These are phyloP conservation scores for Zarea fungicola DNA, from an alignment of 2,329 filamentous ascomycete species.

Conservation along the genomic window DNA sequence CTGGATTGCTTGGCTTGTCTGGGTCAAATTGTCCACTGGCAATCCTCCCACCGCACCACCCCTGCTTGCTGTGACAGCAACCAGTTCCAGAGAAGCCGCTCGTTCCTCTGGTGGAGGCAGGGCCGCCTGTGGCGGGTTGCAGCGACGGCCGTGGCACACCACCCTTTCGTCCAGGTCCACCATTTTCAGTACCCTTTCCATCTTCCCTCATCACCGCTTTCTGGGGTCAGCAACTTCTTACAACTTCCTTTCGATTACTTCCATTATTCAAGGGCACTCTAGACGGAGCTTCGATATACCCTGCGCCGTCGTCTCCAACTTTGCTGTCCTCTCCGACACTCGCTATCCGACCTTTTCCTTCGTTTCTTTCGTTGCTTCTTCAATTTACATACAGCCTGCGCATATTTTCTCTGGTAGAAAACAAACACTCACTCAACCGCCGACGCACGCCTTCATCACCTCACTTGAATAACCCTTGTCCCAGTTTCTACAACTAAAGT, in stretches of 20 bases:
- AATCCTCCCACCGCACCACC: too few species aligned
- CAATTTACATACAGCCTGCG: neutral
- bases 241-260: conserved; percentile 1
- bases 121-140: too few species aligned
- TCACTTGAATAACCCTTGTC: neutral
- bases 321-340: conserved; percentile 4
- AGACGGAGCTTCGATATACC: too few species aligned
- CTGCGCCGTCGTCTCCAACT: neutral
- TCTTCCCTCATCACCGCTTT: neutral
- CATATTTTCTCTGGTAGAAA: conserved; percentile 14
- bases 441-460: neutral
- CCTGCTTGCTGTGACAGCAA: too few species aligned
- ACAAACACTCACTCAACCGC: neutral
- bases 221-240: too few species aligned
- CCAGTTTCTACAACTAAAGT: neutral
- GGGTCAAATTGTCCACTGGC: too few species aligned
- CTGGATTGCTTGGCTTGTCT: too few species aligned
- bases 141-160: neutral
- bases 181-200: neutral
- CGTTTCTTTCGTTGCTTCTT: conserved; percentile 8
- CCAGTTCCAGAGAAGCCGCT: too few species aligned
- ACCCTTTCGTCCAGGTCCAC: neutral
- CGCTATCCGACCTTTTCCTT: conserved; percentile 14
- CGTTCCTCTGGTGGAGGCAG: too few species aligned
- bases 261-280: neutral